Base-by-base conservation (phyloP, 352 stramenopile genomes). In the Globisporangium uncinulatum region DNA sequence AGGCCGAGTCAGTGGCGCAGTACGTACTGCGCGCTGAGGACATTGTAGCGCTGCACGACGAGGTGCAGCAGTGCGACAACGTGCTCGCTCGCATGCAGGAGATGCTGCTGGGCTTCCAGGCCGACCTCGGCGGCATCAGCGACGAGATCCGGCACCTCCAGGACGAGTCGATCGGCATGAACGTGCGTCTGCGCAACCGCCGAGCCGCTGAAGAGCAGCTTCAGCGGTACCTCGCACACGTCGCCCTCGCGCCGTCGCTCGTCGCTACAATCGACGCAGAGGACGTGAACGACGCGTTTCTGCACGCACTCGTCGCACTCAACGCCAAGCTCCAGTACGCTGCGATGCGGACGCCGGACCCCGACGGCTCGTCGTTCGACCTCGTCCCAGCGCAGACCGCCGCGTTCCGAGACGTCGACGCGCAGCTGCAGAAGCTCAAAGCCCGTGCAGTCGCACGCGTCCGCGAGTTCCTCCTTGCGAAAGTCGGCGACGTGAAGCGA, bases 51-150 rank as follows among this genome's bases (percentile, higher is more conserved):
- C 69, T 98, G 47, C 89, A 97, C 59, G 79, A 94, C 51, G 86
- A 99, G 63, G 92, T 99, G 46, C 88, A 98, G 62, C 83, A 91
- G 51, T 99, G 96, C 73, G 97, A 99, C 75, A 89, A 93, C 64
- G 94, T 99, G 57, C 81, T 99, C 45, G 91, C 87, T 19, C 86
- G 90, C 46, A 96, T 99, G 86, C 95, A 99, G 67, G 95, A 98
- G 78, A 97, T 99, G 90, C 70, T 99, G 41, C 70, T 98, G 21
- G 96, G 96, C 8, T 99, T 99, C 73, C 96, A 99, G 76, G 95
- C 95, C 4, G 96, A 99, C 74, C 73, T 99, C 7, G 96, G 96
- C 24, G 95, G 95, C 44, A 97, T 99, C 62, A 98, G 87, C 63
- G 92, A 97, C 51, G 97, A 99, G 70, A 99, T 99, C 69, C 89